Percentiles rank a stretch among this genome's conserved stretches.
Conservation (phyloP, 495 filamentous ascomycete species). For the Lophiotrema nucula region DNA sequence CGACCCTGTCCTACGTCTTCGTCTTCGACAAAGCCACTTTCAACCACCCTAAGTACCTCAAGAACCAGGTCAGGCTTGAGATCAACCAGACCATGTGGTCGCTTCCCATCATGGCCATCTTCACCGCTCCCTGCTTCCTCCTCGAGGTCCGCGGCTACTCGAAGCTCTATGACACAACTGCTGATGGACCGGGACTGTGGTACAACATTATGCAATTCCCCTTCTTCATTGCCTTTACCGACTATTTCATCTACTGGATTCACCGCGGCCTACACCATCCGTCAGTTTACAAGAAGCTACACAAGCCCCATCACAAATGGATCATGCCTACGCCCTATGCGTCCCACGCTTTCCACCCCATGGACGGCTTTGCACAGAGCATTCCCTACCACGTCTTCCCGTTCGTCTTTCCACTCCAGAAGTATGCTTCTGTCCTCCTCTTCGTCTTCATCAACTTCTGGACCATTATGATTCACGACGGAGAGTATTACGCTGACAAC, state of each 20-base stretch:
- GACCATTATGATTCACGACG: constrained; percentile 97
- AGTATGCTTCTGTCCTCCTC: constrained; percentile 78
- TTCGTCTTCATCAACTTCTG: constrained; percentile 96
- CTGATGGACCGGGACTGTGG: constrained; percentile 68
- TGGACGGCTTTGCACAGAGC: constrained; percentile 91
- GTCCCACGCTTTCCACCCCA: constrained; percentile 88
- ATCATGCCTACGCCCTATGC: constrained; percentile 97
- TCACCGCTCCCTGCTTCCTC: constrained; percentile 82
- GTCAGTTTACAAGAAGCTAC: constrained; percentile 76
- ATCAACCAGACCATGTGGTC: constrained; percentile 73
- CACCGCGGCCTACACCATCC: constrained; percentile 88
- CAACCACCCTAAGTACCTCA: constrained; percentile 91
- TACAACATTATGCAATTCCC: constrained; percentile 89
- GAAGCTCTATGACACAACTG: constrained; percentile 77
- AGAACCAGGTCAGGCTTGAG: constrained; percentile 86
- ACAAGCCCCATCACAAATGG: constrained; percentile 99
- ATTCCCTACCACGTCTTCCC: constrained; percentile 93
- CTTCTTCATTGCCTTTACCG: constrained; percentile 88
- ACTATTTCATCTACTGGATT: constrained; percentile 92
- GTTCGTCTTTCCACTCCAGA: constrained; percentile 90
- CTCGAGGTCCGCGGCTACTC: constrained; percentile 81
- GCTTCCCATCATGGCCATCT: constrained; percentile 78
- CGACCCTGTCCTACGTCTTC: constrained; percentile 82
- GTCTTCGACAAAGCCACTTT: constrained; percentile 90
- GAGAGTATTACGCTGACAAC: constrained; percentile 88